phyloP scores from a whole-genome alignment of 2,329 filamentous ascomycete species.

The Colletotrichum sansevieriae region DNA sequence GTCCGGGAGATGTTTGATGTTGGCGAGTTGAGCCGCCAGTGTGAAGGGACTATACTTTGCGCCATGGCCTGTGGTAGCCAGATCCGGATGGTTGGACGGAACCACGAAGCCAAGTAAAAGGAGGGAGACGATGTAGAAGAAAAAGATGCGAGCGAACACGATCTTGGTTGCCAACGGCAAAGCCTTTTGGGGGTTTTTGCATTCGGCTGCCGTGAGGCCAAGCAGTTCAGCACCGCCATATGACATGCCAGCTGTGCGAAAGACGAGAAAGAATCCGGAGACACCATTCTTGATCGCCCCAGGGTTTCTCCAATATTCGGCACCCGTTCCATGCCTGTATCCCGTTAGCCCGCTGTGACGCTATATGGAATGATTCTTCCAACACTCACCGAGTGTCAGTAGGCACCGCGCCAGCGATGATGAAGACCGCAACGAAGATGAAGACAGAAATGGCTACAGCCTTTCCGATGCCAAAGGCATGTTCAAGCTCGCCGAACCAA shows the following conservation, averaged over 20 bases:
- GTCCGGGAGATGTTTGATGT: slow-evolving; percentile 46
- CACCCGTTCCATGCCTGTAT: slow-evolving; percentile 43
- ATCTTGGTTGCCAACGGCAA: slow-evolving; percentile 89
- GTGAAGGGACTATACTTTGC: slow-evolving; percentile 48
- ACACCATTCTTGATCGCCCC: slow-evolving; percentile 59
- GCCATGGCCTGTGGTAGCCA: slow-evolving; percentile 48
- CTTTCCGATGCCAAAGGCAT: slow-evolving; percentile 65
- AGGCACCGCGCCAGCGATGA: slow-evolving; percentile 63
- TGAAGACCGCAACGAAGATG: slow-evolving; percentile 67
- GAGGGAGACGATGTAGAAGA: slow-evolving; percentile 67
- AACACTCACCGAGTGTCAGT: slow-evolving; percentile 49
- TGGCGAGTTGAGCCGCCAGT: slow-evolving; percentile 46
- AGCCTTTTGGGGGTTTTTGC: slow-evolving; percentile 65
- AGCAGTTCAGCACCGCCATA: slow-evolving; percentile 61
- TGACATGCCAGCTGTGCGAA: slow-evolving; percentile 59
- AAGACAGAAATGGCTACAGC: slow-evolving; percentile 66
- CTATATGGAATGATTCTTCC: slow-evolving; percentile 53
- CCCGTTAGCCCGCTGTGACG: not conserved
- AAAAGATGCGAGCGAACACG: slow-evolving; percentile 70
- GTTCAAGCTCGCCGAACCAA: slow-evolving; percentile 64
- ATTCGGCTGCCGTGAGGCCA: slow-evolving; percentile 59
- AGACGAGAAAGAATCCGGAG: slow-evolving; percentile 57
- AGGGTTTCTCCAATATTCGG: slow-evolving; percentile 62
- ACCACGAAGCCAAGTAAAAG: slow-evolving; percentile 65
- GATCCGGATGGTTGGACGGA: slow-evolving; percentile 57